Percentiles rank a stretch among this genome's conserved stretches.
phyloP scores from a whole-genome alignment of 176 grass and related monocot genomes.

The Triticum turgidum region DNA sequence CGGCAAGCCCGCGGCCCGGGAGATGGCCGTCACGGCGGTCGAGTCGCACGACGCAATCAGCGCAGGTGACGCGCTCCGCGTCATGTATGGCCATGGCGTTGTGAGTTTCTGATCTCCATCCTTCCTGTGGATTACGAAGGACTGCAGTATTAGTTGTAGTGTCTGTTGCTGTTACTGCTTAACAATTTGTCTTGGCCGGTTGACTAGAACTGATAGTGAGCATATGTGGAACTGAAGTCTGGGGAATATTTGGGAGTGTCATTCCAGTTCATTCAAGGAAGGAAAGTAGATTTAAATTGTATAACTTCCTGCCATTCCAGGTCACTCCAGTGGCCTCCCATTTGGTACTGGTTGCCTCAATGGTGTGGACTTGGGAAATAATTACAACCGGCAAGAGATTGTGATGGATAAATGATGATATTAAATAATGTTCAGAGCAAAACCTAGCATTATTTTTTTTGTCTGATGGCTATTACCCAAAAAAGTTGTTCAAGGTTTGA shows the following conservation, averaged over 20 bases:
- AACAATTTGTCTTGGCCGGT: neutral
- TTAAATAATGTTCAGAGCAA: neutral
- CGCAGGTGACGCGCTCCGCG: slow-evolving; percentile 70
- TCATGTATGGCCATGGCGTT: slow-evolving; percentile 55
- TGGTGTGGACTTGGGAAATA: neutral
- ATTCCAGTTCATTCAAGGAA: slow-evolving; percentile 35
- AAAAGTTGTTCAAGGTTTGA: neutral
- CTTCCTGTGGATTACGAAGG: neutral
- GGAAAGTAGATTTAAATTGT: neutral
- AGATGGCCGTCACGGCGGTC: slow-evolving; percentile 54
- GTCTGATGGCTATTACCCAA: neutral
- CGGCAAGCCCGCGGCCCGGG: slow-evolving; percentile 26
- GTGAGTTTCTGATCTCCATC: slow-evolving; percentile 30
- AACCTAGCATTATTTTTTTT: neutral
- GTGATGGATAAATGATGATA: neutral
- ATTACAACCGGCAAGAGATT: neutral
- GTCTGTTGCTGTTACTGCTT: neutral
- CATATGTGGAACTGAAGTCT: neutral
- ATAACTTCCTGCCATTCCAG: neutral
- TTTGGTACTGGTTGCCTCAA: neutral
- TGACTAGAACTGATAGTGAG: neutral
- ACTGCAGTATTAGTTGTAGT: neutral
- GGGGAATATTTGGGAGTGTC: neutral
- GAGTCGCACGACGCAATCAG: slow-evolving; percentile 77
- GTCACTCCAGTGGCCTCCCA: neutral